phyloP scores from a whole-genome alignment of 768 basidiomycete genomes.

The Astraeus odoratus region DNA sequence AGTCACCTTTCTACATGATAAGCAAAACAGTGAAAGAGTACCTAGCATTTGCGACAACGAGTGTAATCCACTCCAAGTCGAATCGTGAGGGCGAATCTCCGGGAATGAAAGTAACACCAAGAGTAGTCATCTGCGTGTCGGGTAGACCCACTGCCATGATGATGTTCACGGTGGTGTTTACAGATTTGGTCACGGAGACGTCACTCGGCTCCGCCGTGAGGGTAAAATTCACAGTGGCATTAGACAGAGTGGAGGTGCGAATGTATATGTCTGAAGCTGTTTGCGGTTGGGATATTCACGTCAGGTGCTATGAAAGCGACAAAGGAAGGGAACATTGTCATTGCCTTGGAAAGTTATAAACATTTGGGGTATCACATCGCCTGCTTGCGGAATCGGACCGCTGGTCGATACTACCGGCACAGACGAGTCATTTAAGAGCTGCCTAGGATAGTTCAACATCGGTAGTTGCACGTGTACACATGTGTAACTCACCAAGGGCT shows the following conservation, averaged over 20 bases:
- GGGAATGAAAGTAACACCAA: conserved; percentile 36
- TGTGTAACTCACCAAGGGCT: conserved; percentile 21
- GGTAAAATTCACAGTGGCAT: conserved; percentile 48
- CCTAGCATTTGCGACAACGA: conserved; percentile 34
- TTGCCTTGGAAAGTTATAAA: conserved; percentile 51
- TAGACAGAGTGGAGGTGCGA: conserved; percentile 37
- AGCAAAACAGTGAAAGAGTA: conserved; percentile 16
- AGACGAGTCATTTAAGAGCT: conserved; percentile 11
- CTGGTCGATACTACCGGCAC: conserved; percentile 26
- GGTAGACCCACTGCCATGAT: conserved; percentile 35
- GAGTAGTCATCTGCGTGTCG: conserved; percentile 33
- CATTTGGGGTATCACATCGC: conserved; percentile 47
- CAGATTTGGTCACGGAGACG: conserved; percentile 27
- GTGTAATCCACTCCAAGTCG: conserved; percentile 31
- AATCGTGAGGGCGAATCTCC: conserved; percentile 23
- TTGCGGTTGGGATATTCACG: background rate
- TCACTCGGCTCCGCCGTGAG: conserved; percentile 33
- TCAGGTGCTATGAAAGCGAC: background rate
- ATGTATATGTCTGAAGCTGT: conserved; percentile 41
- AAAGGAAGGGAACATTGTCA: conserved; percentile 1
- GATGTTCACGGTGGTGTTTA: conserved; percentile 37
- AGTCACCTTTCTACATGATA: background rate
- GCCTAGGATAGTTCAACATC: conserved; percentile 12
- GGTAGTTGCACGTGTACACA: background rate
- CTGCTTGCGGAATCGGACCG: conserved; percentile 37